A percentile compares a stretch with the other conserved stretches of the same genome.
phyloP scores from a whole-genome alignment of 2,329 filamentous ascomycete species.

The Aspergillus alliaceus region DNA sequence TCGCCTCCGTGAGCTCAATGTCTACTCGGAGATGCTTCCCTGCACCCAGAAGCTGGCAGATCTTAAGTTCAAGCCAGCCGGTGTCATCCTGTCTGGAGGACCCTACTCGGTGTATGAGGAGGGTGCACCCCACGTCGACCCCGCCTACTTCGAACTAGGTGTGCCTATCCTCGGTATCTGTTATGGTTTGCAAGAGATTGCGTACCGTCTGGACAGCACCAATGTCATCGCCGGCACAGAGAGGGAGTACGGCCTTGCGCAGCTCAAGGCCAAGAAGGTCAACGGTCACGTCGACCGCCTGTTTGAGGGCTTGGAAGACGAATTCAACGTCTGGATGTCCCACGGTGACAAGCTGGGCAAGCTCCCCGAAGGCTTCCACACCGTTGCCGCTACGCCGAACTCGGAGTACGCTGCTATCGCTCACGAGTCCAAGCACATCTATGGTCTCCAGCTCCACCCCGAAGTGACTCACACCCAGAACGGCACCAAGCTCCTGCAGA shows the following conservation, averaged over 20 bases:
- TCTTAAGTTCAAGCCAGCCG: slow-evolving; percentile 75
- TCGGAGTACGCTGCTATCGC: slow-evolving; percentile 72
- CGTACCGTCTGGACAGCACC: slow-evolving; percentile 63
- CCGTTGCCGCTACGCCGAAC: slow-evolving; percentile 73
- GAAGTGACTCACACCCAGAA: slow-evolving; percentile 66
- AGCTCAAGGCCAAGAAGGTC: slow-evolving; percentile 61
- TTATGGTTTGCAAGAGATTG: slow-evolving; percentile 69
- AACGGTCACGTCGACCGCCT: slow-evolving; percentile 69
- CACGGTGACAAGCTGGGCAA: slow-evolving; percentile 82
- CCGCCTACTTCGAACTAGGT: slow-evolving; percentile 73
- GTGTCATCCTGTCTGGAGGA: slow-evolving; percentile 58
- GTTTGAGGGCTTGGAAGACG: slow-evolving; percentile 72
- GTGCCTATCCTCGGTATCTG: slow-evolving; percentile 65
- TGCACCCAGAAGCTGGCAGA: slow-evolving; percentile 80
- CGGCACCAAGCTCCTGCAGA: slow-evolving; percentile 70
- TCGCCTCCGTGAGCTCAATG: slow-evolving; percentile 71
- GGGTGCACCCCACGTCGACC: slow-evolving; percentile 76
- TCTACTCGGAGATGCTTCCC: slow-evolving; percentile 85
- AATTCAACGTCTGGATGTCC: slow-evolving; percentile 78
- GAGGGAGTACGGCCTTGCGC: slow-evolving; percentile 70
- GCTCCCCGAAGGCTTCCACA: slow-evolving; percentile 71
- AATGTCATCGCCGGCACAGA: slow-evolving; percentile 69
- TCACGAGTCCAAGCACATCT: slow-evolving; percentile 63
- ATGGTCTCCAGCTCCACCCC: slow-evolving; percentile 85
- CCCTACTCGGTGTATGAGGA: slow-evolving; percentile 79